Evolutionary conservation across 2,329 filamentous ascomycete genomes (phyloP).

Genomic region (Juglanconis sp.): DNA sequence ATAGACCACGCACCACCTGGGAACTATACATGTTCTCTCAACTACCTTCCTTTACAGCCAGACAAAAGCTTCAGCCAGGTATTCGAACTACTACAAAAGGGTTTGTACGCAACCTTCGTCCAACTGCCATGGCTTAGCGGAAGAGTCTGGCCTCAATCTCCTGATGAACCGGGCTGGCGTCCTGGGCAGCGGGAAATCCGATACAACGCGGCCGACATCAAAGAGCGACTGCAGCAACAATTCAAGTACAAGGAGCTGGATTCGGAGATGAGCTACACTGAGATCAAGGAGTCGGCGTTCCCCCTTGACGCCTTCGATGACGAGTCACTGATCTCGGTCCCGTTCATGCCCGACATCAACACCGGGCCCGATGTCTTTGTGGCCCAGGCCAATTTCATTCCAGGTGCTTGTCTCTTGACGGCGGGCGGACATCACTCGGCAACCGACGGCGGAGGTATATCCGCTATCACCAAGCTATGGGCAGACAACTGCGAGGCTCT

Average conservation of each 20-base stretch:
- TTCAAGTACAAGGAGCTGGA: slow-evolving; percentile 32
- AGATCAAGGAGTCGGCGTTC: slow-evolving; percentile 20
- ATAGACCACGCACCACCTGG: no score
- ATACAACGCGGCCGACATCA: background rate
- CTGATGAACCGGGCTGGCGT: slow-evolving; percentile 14
- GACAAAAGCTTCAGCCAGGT: no score
- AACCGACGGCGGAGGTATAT: slow-evolving; percentile 9
- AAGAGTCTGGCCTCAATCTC: slow-evolving; percentile 8
- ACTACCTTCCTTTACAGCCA: no score
- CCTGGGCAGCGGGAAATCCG: slow-evolving; percentile 22
- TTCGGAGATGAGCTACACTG: slow-evolving; percentile 9
- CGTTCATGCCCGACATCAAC: slow-evolving; percentile 11
- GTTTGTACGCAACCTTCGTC: slow-evolving; percentile 9
- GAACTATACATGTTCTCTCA: no score
- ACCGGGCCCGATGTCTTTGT: slow-evolving; percentile 17
- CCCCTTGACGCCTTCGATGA: slow-evolving; percentile 18
- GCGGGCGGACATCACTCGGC: slow-evolving; percentile 6
- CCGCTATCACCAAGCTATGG: slow-evolving; percentile 9
- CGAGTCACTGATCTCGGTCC: no score
- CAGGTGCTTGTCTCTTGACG: slow-evolving; percentile 17
- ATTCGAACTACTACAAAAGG: slow-evolving; percentile 13
- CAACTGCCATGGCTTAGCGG: slow-evolving; percentile 22
- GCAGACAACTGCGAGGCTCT: slow-evolving; percentile 13
- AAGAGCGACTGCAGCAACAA: slow-evolving; percentile 28
- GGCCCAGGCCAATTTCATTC: slow-evolving; percentile 22